These are phyloP conservation scores for Inga leiocalycina DNA, from an alignment of 306 rosid species.

Conservation along the genomic window DNA sequence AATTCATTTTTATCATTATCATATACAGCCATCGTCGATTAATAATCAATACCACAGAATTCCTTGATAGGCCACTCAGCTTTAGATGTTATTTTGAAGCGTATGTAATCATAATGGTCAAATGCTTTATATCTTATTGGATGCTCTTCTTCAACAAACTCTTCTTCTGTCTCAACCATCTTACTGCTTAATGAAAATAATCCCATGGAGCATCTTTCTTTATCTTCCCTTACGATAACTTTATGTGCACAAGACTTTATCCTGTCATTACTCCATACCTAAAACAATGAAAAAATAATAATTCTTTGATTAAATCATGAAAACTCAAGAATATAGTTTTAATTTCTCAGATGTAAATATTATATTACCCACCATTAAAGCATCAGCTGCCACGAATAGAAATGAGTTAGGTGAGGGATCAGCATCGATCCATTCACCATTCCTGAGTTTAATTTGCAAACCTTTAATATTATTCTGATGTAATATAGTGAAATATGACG, in stretches of 20 bases:
- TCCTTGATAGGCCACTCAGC: not conserved
- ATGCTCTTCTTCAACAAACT: constrained; percentile 42
- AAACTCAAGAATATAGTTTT: not conserved
- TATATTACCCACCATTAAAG: constrained; percentile 29
- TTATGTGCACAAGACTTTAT: constrained; percentile 35
- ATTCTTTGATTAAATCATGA: not conserved
- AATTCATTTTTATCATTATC: not conserved
- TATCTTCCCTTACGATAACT: constrained; percentile 35
- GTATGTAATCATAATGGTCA: constrained; percentile 41
- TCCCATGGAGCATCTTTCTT: constrained; percentile 41
- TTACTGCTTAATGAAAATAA: constrained; percentile 37
- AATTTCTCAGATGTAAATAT: not conserved
- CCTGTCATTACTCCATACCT: constrained; percentile 48
- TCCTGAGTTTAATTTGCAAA: constrained; percentile 38
- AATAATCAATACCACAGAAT: not conserved
- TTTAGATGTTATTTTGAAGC: not conserved
- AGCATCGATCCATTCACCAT: constrained; percentile 38
- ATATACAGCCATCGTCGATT: not conserved
- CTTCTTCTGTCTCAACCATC: constrained; percentile 27
- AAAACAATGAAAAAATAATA: not conserved
- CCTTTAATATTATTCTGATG: constrained; percentile 40
- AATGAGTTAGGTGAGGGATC: constrained; percentile 40
- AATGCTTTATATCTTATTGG: constrained; percentile 38
- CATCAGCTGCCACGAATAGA: constrained; percentile 42
- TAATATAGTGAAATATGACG: constrained; percentile 40